Percentiles rank a stretch among this genome's conserved stretches.
phyloP scores from a whole-genome alignment of 2,329 filamentous ascomycete species.

The Diaporthe citrichinensis region DNA sequence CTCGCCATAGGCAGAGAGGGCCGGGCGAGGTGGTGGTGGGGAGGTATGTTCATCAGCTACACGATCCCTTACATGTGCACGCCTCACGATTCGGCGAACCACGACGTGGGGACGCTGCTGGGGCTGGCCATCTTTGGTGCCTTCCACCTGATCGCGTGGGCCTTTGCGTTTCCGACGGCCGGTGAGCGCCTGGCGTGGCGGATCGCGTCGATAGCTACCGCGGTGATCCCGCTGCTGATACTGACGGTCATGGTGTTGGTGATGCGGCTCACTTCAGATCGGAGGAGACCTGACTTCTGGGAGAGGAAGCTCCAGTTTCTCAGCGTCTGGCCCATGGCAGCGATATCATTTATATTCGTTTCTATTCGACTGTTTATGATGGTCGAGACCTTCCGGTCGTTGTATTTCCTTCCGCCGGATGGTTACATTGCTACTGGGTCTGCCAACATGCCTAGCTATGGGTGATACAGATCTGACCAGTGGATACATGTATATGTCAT shows the following conservation, averaged over 20 bases:
- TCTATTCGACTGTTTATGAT: not conserved
- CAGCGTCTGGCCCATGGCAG: not conserved
- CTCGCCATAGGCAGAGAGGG: not conserved
- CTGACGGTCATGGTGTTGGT: not conserved
- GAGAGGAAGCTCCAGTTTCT: not conserved
- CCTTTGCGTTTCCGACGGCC: not conserved
- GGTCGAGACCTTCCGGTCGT: not conserved
- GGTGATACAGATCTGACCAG: not conserved
- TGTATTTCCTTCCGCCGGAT: conserved; percentile 5
- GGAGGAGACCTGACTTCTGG: not conserved
- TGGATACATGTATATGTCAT: not conserved
- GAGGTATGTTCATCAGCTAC: not conserved
- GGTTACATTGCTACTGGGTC: not conserved
- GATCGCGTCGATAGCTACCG: not conserved
- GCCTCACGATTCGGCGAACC: not conserved
- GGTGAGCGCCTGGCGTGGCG: not conserved
- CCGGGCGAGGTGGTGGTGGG: not conserved
- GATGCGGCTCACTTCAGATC: not conserved
- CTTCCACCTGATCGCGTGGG: not conserved
- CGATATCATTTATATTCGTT: not conserved
- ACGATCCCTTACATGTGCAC: not conserved
- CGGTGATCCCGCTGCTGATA: conserved; percentile 2
- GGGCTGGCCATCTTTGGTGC: not conserved
- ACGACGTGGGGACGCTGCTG: not conserved
- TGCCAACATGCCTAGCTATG: not conserved